Conservation (phyloP, 2,329 filamentous ascomycete genomes). For the Aspergillus neoniger region DNA sequence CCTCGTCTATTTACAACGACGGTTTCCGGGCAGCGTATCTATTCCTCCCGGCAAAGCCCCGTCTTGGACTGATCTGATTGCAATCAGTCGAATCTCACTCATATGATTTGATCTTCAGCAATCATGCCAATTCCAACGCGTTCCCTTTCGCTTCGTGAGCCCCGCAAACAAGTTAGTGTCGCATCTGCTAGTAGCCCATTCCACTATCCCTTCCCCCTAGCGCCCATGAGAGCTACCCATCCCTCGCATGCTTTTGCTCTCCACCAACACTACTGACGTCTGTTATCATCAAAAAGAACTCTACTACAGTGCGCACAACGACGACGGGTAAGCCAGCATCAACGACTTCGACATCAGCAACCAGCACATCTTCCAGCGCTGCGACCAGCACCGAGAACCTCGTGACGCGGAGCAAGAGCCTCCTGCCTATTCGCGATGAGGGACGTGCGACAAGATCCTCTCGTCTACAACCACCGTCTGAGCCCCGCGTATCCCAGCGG, state of each 20-base stretch:
- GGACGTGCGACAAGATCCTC: conserved; percentile 14
- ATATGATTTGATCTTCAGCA: neutral
- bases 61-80: neutral
- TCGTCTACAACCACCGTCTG: conserved; percentile 23
- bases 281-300: conserved; percentile 19
- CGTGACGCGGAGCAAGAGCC: conserved; percentile 30
- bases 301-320: conserved; percentile 27
- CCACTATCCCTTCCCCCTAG: conserved; percentile 7
- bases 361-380: conserved; percentile 11
- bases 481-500: conserved; percentile 23
- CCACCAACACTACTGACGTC: conserved; percentile 21
- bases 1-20: conserved; percentile 9
- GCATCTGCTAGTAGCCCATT: conserved; percentile 13
- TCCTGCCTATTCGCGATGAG: conserved; percentile 28
- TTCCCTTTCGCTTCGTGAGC: conserved; percentile 38
- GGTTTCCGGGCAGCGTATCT: neutral
- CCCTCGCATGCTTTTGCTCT: conserved; percentile 11
- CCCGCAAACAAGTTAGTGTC: conserved; percentile 34
- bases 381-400: conserved; percentile 22
- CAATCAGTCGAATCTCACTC: neutral
- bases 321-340: conserved; percentile 18
- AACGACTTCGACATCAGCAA: conserved; percentile 13
- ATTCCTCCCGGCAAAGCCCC: neutral
- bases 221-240: neutral
- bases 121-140: conserved; percentile 46